Evolutionary conservation across 345 rosid genomes (phyloP), one percentile per base, ranked within the genome.

Genomic region (Triadica sebifera): DNA sequence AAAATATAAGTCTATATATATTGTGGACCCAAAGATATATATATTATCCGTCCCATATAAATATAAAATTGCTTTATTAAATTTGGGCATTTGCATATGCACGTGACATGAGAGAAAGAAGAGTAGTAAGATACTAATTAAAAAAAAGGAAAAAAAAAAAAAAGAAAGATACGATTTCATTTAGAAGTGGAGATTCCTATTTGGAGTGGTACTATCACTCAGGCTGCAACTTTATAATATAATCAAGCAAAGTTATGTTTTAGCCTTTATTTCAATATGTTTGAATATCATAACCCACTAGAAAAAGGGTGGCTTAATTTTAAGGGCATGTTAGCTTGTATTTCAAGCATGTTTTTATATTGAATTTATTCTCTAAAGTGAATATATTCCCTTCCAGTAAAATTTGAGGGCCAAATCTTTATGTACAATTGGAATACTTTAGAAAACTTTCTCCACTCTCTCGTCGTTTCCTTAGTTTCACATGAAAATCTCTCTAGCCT

Each of bases 291-390:
- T 72, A 79, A 70, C 34, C 57, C n/a, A 84, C 24, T 63, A 52
- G 66, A 73, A 83, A 86, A 82, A 38, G 77, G 85, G 74, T 85
- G 91, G 87, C 81, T 88, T 86, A 84, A 77, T 67, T 59, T 81
- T 81, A 75, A 84, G 87, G 89, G 78, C 82, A 85, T 74, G 87
- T 84, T 90, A 80, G 97, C 98, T 94, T 91, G 88, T 88, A 74
- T 79, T 87, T 86, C 88, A 92, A 91, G 94, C 94, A 88, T 91
- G 97, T 88, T 88, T 85, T 62, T 70, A 52, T 38, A 65, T 79
- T 79, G 88, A 87, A 87, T 86, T 86, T 88, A 88, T 93, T 84
- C 92, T 77, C 71, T 61, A 38, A 78, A 83, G 83, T 86, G 93
- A 94, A 92, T 85, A 92, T 92, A 88, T 92, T 92, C 96, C 81